Evolutionary conservation across 1,284 basidiomycete genomes (phyloP).

Genomic region (Coniophora puteana): DNA sequence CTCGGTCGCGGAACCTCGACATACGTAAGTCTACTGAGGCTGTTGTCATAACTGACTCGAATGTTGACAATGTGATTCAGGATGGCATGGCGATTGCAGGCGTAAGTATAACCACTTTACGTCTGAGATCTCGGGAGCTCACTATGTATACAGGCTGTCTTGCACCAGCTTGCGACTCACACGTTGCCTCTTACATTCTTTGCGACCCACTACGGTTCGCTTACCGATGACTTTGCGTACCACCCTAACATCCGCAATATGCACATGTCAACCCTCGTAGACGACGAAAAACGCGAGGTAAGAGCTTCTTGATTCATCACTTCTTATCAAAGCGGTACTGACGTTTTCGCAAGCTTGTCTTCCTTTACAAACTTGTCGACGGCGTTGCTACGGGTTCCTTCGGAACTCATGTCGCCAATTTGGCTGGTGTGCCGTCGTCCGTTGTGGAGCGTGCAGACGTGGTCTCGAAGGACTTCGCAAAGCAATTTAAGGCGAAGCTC

Average conservation of each 20-base stretch:
- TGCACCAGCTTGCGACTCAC: conserved; percentile 90
- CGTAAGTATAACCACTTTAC: conserved; percentile 36
- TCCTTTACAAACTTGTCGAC: conserved; percentile 90
- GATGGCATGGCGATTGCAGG: conserved; percentile 96
- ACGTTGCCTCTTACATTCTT: conserved; percentile 85
- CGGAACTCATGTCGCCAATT: conserved; percentile 87
- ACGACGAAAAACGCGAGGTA: conserved; percentile 85
- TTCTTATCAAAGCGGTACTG: conserved; percentile 8
- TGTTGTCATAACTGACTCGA: conserved; percentile 14
- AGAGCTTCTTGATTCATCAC: conserved; percentile 11
- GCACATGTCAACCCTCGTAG: conserved; percentile 92
- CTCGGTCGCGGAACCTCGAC: conserved; percentile 87
- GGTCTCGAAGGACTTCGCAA: conserved; percentile 86
- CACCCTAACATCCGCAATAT: conserved; percentile 92
- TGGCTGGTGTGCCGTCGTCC: conserved; percentile 76
- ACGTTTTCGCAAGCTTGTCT: conserved; percentile 60
- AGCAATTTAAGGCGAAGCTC: conserved; percentile 78
- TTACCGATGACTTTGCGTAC: conserved; percentile 85
- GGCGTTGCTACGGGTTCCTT: conserved; percentile 90
- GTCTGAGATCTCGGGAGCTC: conserved; percentile 7
- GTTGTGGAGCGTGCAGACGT: conserved; percentile 87
- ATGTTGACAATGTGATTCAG: conserved; percentile 33
- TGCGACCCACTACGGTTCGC: conserved; percentile 84
- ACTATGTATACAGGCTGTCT: conserved; percentile 58
- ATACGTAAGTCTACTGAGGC: conserved; percentile 66